Base-by-base conservation (phyloP, 306 rosid species). In the Spatholobus suberectus region DNA sequence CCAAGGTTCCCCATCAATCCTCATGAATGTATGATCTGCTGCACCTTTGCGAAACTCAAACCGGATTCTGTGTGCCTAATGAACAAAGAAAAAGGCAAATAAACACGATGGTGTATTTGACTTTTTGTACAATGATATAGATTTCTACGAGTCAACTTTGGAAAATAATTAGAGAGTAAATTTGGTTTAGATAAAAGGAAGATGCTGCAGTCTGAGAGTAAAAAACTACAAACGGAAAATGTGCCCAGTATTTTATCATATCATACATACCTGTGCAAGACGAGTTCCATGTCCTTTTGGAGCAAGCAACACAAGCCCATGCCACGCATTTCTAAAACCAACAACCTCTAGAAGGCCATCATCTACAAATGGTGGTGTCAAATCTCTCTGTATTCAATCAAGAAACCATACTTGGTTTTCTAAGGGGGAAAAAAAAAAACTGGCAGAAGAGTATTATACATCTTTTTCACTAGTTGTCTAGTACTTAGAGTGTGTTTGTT, bases 211-310 rank as follows among this genome's bases (percentile, higher is more conserved):
- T 34, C 10, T 70, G 26, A 73, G 49, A 73, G 32, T 55, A 0
- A 49, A 55, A 75, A 15, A 32, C 51, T 58, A 14, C 57, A 8
- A 35, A 68, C 55, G 43, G 40, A 63, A 76, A 57, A 8, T 40
- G 38, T 21, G 43, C 2, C 11, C 26, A 13, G 41, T 12, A 44
- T 21, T 68, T 54, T 59, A 68, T 73, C 24, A n/a, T 58, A 66
- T 70, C 78, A 80, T 1, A 38, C 40, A 75, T 74, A 93, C 99
- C 97, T 96, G 99, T 43, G 97, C 97, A 88, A 96, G 99, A 80
- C 98, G 99, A 82, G 97, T 92, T 68, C 99, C 99, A 77, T 96
- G 99, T 47, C 99, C 98, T 0, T 92, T 94, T n/a, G 99, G 99
- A 79, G 98, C 89, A 40, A 87, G 87, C 92, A 92, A 80, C 76